These are phyloP conservation scores for Ustilago loliicola DNA, from an alignment of 1,284 basidiomycete genomes.

Conservation along the genomic window DNA sequence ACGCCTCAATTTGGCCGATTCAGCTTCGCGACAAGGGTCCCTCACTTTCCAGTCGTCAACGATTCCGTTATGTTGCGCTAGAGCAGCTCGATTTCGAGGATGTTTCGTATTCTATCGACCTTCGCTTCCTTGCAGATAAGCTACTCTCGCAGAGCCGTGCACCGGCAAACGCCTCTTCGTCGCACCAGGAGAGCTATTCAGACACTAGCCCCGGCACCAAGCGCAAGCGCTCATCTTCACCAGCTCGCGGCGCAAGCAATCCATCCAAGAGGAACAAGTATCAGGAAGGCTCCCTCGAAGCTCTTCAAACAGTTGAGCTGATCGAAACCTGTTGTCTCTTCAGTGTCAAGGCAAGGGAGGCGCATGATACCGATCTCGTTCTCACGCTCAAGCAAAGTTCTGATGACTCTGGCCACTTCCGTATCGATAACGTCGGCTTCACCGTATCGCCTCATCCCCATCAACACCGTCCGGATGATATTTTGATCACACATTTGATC, in stretches of 20 bases:
- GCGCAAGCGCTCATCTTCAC: constrained; percentile 19
- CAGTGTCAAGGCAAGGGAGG: constrained; percentile 26
- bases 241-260: neutral
- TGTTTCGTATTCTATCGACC: constrained; percentile 40
- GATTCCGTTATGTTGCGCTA: constrained; percentile 16
- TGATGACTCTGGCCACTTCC: neutral
- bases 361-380: constrained; percentile 16
- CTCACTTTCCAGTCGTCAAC: neutral
- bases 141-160: neutral
- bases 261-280: constrained; percentile 12
- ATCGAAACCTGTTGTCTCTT: constrained; percentile 39
- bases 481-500: constrained; percentile 18
- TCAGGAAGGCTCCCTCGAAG: neutral
- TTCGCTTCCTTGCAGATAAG: constrained; percentile 15
- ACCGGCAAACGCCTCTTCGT: neutral
- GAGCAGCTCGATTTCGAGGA: constrained; percentile 47
- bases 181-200: neutral
- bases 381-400: constrained; percentile 26
- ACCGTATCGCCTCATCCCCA: neutral
- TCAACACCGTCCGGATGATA: constrained; percentile 5
- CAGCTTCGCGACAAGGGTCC: constrained; percentile 26
- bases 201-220: neutral
- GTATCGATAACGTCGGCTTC: constrained; percentile 20
- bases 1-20: constrained; percentile 40
- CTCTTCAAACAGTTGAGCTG: neutral